phyloP scores from a whole-genome alignment of 345 rosid species.

The Moricandia arvensis region DNA sequence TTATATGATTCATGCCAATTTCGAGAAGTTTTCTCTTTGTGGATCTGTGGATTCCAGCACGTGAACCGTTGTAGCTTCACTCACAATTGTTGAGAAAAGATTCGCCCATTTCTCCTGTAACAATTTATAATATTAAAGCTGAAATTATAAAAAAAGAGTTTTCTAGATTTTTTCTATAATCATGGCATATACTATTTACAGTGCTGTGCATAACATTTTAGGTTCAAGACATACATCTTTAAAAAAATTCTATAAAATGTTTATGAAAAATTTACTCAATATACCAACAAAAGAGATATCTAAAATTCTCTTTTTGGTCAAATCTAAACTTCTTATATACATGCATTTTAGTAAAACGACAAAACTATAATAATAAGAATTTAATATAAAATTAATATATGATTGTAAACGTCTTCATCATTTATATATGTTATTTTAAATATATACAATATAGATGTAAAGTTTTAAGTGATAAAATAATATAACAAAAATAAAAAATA shows the following conservation, averaged over 20 bases:
- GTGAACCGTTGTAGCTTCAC: constrained; percentile 50
- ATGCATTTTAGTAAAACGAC: background rate
- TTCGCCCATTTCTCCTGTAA: constrained; percentile 63
- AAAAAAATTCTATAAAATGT: too few relatives aligned
- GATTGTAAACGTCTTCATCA: background rate
- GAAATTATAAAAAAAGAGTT: background rate
- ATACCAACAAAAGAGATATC: too few relatives aligned
- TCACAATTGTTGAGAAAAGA: constrained; percentile 64
- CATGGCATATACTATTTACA: background rate
- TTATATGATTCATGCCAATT: constrained; percentile 45
- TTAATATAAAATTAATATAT: background rate
- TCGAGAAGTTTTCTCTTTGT: constrained; percentile 42
- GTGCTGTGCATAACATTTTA: too few relatives aligned
- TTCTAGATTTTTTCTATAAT: background rate
- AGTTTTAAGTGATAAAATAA: background rate
- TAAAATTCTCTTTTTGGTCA: too few relatives aligned
- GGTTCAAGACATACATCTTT: too few relatives aligned
- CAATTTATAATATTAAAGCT: background rate
- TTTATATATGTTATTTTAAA: background rate
- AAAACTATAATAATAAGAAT: background rate
- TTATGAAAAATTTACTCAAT: too few relatives aligned
- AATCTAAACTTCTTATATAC: background rate
- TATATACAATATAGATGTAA: background rate
- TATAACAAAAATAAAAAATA: too few relatives aligned
- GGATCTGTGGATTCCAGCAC: constrained; percentile 42